Conservation (phyloP, 495 filamentous ascomycete genomes). For the Rhypophila decipiens region DNA sequence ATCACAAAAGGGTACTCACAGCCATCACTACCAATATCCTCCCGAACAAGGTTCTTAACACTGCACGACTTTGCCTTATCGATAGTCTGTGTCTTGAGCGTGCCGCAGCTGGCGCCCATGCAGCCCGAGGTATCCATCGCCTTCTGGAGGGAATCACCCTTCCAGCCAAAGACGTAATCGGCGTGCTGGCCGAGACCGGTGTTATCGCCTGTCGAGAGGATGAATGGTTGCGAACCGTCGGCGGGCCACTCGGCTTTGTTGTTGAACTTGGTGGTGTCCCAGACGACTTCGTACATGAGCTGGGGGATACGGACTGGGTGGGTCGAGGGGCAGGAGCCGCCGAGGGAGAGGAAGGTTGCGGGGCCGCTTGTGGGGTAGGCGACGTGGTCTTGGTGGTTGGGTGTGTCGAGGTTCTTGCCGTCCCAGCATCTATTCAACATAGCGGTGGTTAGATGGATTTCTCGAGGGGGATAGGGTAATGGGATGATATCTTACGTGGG, state of each 20-base stretch:
- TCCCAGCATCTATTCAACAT: conserved; percentile 43
- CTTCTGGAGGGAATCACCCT: conserved; percentile 38
- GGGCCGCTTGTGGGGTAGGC: conserved; percentile 37
- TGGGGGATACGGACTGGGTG: conserved; percentile 45
- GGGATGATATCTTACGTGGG: conserved; percentile 29
- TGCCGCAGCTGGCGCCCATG: conserved; percentile 34
- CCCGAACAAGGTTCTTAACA: conserved; percentile 31
- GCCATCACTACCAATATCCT: conserved; percentile 38
- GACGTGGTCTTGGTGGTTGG: conserved; percentile 48
- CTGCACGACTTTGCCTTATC: conserved; percentile 25
- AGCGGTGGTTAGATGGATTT: conserved; percentile 4
- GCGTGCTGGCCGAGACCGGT: conserved; percentile 42
- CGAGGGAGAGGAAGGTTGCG: conserved; percentile 38
- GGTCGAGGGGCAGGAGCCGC: conserved; percentile 40
- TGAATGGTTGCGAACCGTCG: conserved; percentile 44
- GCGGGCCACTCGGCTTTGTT: conserved; percentile 37
- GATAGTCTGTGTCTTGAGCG: conserved; percentile 32
- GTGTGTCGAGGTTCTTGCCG: conserved; percentile 47
- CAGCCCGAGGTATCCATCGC: conserved; percentile 43
- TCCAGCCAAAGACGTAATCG: conserved; percentile 48
- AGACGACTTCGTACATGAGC: conserved; percentile 48
- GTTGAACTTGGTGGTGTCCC: conserved; percentile 44
- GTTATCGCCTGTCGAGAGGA: conserved; percentile 37
- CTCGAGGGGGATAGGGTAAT: neutral
- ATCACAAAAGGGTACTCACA: conserved; percentile 34